Conservation (phyloP, 2,329 filamentous ascomycete species). For the Ophiostoma angusticollis region DNA sequence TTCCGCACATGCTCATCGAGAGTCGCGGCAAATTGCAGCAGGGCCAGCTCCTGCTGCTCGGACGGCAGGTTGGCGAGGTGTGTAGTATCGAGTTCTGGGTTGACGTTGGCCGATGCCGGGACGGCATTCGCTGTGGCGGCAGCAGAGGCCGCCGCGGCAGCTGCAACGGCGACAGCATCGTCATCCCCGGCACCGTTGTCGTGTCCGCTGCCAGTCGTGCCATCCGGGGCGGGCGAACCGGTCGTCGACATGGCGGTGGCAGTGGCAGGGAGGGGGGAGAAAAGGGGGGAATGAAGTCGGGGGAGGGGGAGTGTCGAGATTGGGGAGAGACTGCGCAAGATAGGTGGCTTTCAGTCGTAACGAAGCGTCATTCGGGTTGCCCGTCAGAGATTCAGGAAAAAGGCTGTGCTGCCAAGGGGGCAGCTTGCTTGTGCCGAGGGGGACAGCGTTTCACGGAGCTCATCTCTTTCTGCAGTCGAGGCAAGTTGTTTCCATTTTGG, state of each 20-base stretch:
- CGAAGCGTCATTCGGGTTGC: no score
- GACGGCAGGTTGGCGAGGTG: constrained; percentile 82
- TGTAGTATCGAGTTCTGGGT: constrained; percentile 72
- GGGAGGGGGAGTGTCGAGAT: background rate
- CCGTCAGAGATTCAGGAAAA: no score
- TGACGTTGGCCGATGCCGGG: constrained; percentile 31
- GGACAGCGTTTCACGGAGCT: background rate
- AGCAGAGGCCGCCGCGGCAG: constrained; percentile 21
- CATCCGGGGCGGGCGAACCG: constrained; percentile 6
- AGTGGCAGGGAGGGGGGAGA: background rate
- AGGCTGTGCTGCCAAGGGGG: background rate
- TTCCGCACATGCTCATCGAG: constrained; percentile 67
- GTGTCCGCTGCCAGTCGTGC: constrained; percentile 8
- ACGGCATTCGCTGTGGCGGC: constrained; percentile 14
- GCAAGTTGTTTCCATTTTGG: no score
- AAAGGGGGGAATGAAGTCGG: background rate
- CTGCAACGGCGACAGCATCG: constrained; percentile 4
- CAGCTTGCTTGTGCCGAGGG: background rate
- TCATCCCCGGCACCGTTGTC: constrained; percentile 11
- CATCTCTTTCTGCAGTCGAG: no score
- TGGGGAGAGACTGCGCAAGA: no score
- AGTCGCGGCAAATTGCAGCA: constrained; percentile 76
- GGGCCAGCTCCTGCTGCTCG: constrained; percentile 91
- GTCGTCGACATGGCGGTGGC: constrained; percentile 12
- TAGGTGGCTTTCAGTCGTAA: no score